phyloP scores from a whole-genome alignment of 805 yeast genomes.

The Ogataea philodendri region DNA sequence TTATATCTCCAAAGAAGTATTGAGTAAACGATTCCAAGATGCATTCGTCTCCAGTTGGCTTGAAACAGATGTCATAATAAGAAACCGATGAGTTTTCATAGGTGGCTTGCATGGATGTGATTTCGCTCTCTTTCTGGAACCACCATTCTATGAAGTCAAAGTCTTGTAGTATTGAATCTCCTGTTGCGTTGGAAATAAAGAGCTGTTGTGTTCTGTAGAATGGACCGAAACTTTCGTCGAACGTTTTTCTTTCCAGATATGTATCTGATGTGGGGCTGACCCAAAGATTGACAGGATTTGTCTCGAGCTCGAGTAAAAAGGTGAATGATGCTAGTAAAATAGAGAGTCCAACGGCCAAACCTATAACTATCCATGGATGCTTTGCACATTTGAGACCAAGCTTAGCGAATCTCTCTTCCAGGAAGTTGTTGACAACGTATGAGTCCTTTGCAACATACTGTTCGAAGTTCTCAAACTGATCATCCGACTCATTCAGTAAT shows the following conservation, averaged over 20 bases:
- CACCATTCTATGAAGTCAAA: constrained; percentile 83
- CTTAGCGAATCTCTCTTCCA: constrained; percentile 47
- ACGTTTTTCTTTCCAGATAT: constrained; percentile 60
- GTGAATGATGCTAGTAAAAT: constrained; percentile 52
- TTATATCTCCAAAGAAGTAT: constrained; percentile 69
- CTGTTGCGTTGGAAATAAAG: constrained; percentile 66
- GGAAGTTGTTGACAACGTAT: constrained; percentile 46
- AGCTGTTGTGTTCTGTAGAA: constrained; percentile 88
- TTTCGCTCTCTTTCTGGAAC: constrained; percentile 70
- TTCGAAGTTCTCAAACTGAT: constrained; percentile 21
- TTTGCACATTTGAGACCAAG: constrained; percentile 60
- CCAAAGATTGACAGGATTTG: constrained; percentile 84
- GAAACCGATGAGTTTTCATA: constrained; percentile 22
- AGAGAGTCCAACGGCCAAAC: constrained; percentile 40
- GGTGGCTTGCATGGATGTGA: constrained; percentile 34
- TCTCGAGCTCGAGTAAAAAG: constrained; percentile 57
- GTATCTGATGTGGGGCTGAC: constrained; percentile 78
- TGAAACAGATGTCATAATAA: constrained; percentile 73
- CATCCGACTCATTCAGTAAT: constrained; percentile 18
- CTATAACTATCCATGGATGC: constrained; percentile 55
- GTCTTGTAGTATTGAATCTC: constrained; percentile 56
- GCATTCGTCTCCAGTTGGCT: constrained; percentile 78
- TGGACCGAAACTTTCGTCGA: constrained; percentile 83
- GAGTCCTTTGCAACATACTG: constrained; percentile 33
- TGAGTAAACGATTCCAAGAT: constrained; percentile 86